Evolutionary conservation across 2,329 filamentous ascomycete genomes (phyloP).

Genomic region (Cordyceps pruinosa): DNA sequence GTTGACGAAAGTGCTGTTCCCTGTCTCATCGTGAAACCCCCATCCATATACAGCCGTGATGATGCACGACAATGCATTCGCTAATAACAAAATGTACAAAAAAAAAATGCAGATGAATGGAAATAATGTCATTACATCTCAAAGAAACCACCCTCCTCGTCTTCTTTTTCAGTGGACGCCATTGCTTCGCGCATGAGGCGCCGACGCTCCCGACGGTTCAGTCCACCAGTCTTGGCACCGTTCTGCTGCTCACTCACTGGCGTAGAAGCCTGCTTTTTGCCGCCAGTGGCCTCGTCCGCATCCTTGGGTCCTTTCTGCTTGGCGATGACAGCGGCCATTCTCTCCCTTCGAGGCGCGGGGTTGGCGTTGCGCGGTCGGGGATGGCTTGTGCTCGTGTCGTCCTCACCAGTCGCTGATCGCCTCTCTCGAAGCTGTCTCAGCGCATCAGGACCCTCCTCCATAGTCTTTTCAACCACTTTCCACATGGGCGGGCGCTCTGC

Average conservation of each 20-base stretch:
- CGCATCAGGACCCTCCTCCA: conserved; percentile 46
- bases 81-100: conserved; percentile 6
- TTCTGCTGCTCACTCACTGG: conserved; percentile 17
- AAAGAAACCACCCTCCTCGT: conserved; percentile 51
- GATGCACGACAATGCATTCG: conserved; percentile 7
- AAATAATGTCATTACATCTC: conserved; percentile 25
- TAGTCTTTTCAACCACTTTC: conserved; percentile 57
- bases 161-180: conserved; percentile 31
- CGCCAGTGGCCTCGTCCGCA: conserved; percentile 20
- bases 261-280: conserved; percentile 14
- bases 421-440: conserved; percentile 52
- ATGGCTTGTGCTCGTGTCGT: neutral
- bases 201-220: conserved; percentile 31
- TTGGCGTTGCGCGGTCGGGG: neutral
- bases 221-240: conserved; percentile 19
- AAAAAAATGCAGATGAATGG: neutral
- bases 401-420: conserved; percentile 20
- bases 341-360: neutral
- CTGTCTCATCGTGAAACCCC: neutral
- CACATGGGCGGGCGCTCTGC: conserved; percentile 55
- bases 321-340: conserved; percentile 12
- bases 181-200: conserved; percentile 28
- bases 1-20: neutral
- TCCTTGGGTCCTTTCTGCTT: conserved; percentile 17
- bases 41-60: neutral